Evolutionary conservation across 495 filamentous ascomycete species (phyloP).

Genomic region (Sabuloglossum arenarium): DNA sequence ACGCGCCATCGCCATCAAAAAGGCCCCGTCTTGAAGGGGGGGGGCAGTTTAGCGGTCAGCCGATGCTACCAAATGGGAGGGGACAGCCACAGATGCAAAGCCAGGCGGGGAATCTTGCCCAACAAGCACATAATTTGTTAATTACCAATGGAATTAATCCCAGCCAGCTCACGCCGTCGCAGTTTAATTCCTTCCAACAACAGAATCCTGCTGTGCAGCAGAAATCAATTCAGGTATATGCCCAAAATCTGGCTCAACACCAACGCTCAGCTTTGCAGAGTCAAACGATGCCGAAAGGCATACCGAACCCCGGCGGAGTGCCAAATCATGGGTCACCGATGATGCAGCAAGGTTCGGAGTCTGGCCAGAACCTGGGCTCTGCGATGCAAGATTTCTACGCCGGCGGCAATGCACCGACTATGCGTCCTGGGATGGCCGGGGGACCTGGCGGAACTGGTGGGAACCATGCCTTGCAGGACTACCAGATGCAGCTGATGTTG

Average conservation of each 20-base stretch:
- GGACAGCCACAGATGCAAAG: constrained; percentile 50
- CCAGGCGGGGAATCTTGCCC: constrained; percentile 41
- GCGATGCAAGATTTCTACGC: constrained; percentile 48
- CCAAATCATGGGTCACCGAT: constrained; percentile 58
- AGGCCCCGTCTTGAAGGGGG: constrained; percentile 67
- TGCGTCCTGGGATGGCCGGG: constrained; percentile 9
- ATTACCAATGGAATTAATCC: constrained; percentile 59
- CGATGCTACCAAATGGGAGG: constrained; percentile 62
- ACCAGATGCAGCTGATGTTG: constrained; percentile 98
- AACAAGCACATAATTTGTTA: constrained; percentile 34
- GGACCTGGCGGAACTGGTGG: constrained; percentile 35
- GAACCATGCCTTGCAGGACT: constrained; percentile 92
- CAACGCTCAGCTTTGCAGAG: constrained; percentile 41
- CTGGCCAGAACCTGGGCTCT: background rate
- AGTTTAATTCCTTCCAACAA: constrained; percentile 52
- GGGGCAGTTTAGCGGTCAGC: constrained; percentile 47
- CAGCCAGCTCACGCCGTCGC: constrained; percentile 47
- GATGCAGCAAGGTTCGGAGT: constrained; percentile 37
- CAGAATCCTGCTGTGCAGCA: constrained; percentile 40
- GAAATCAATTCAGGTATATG: constrained; percentile 72
- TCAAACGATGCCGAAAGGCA: constrained; percentile 32
- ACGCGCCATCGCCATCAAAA: constrained; percentile 80
- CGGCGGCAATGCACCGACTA: constrained; percentile 7
- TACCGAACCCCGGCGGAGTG: constrained; percentile 40
- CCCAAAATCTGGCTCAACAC: constrained; percentile 61